Evolutionary conservation across 2,329 filamentous ascomycete genomes (phyloP), one percentile per base, ranked within the genome.

Genomic region (Aspergillus sp.): DNA sequence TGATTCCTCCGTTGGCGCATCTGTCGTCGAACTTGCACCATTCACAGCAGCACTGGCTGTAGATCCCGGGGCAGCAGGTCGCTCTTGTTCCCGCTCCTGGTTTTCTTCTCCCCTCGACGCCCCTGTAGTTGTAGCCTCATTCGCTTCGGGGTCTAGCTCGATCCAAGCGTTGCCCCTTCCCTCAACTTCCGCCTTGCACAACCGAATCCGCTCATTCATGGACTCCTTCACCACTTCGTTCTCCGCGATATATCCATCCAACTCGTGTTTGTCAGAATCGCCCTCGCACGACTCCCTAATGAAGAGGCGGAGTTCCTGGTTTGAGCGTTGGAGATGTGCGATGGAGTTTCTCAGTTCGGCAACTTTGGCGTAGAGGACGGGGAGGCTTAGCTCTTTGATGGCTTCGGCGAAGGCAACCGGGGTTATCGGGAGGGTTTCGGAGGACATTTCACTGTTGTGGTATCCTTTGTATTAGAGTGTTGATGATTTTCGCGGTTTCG

Each of bases 311-410:
- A 87, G 78, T 65, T 87, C 81, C 41, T 72, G 70, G 68, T 88
- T 88, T 12, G 82, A 85, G 48, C 76, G 76, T 45, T 79, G 73
- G 27, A 88, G 81, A 64, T 88, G 85, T 2, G 75, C 69, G 65
- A 87, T 83, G 57, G 79, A 83, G 74, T 87, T 88, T 44, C 76
- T 76, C 9, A 88, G 77, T 66, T 88, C 86, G 57, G 81, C 78
- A 56, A 81, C 82, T 77, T 87, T 88, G 68, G 79, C 76, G 74
- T 87, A 84, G 27, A 88, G 75, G 19, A 82, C 78, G 59, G 82
- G 79, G 62, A 87, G 73, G 9, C 84, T 81, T 7, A 88, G 81
- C 57, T 81, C 79, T 66, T 79, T 73, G 63, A 88, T 80, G 19
- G 85, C 86, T 61, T 77, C 72, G 53, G 80, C 77, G 68, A 86